A percentile compares a stretch with the other conserved stretches of the same genome.
Conservation (phyloP, 2,329 filamentous ascomycete genomes). For the Chaetomiaceae sp. region DNA sequence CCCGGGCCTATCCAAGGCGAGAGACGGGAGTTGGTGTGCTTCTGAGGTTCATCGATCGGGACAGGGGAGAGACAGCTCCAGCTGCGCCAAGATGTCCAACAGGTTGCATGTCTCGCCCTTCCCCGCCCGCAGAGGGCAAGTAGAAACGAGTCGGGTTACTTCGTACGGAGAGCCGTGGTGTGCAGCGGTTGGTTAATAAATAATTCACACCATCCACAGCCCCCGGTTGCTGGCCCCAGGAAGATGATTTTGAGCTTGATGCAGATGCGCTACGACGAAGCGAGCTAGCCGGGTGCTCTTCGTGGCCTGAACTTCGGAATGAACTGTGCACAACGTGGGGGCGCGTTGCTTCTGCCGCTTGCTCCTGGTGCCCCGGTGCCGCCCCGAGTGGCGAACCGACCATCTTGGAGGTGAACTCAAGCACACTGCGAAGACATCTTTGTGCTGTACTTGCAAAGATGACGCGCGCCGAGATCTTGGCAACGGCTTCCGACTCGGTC, state of each 20-base stretch:
- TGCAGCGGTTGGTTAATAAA: no score
- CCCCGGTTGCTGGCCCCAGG: neutral
- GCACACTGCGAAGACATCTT: neutral
- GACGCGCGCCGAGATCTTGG: constrained; percentile 23
- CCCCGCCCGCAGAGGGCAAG: neutral
- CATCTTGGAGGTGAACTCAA: no score
- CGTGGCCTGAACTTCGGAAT: no score
- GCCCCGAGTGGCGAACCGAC: no score
- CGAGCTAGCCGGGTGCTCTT: no score
- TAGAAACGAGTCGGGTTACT: no score
- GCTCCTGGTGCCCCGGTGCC: no score
- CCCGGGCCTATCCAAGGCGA: constrained; percentile 1
- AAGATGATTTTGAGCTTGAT: constrained; percentile 8
- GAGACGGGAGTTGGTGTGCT: constrained; percentile 5
- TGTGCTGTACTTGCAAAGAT: constrained; percentile 1
- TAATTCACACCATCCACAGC: no score
- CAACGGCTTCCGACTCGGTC: constrained; percentile 20
- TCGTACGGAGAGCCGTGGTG: no score
- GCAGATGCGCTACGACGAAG: constrained; percentile 14
- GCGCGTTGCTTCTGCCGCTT: constrained; percentile 4
- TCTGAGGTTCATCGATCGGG: constrained; percentile 1
- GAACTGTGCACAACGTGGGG: no score
- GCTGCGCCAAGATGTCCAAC: neutral
- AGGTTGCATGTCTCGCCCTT: no score
- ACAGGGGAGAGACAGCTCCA: neutral